Conservation (phyloP, 2,329 filamentous ascomycete species). For the Myriosclerotinia duriaeana region DNA sequence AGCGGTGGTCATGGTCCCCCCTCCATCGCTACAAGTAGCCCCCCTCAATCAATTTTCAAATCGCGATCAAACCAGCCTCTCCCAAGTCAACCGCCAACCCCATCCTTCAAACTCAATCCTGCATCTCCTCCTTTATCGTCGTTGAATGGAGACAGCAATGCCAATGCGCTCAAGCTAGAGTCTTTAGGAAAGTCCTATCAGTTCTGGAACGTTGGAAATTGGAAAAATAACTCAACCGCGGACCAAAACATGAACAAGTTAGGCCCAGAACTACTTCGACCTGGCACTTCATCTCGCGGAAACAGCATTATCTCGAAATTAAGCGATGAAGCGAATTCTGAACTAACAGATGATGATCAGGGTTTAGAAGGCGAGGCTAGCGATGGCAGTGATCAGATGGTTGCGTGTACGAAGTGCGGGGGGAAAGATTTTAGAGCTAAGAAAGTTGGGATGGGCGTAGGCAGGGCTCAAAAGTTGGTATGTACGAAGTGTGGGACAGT, state of each 20-base stretch:
- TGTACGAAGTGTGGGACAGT: constrained; percentile 56
- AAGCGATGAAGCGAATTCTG: constrained; percentile 51
- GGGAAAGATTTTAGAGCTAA: constrained; percentile 62
- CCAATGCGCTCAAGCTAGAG: constrained; percentile 43
- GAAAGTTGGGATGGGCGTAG: constrained; percentile 51
- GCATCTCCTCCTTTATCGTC: background rate
- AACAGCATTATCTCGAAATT: constrained; percentile 49
- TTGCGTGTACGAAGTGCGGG: constrained; percentile 59
- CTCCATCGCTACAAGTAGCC: constrained; percentile 36
- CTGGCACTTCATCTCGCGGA: constrained; percentile 29
- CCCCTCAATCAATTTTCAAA: constrained; percentile 27
- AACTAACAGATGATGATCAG: constrained; percentile 36
- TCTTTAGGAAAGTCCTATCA: constrained; percentile 46
- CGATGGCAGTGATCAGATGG: constrained; percentile 45
- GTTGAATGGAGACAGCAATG: background rate
- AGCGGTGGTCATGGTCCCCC: constrained; percentile 26
- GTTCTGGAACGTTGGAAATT: constrained; percentile 60
- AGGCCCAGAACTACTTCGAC: constrained; percentile 29
- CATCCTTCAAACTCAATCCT: constrained; percentile 20
- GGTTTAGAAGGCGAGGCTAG: constrained; percentile 47
- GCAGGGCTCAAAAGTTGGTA: constrained; percentile 55
- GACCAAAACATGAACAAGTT: constrained; percentile 30
- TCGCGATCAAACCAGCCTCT: background rate
- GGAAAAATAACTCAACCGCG: constrained; percentile 41
- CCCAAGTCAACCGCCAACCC: constrained; percentile 21